A percentile compares a stretch with the other conserved stretches of the same genome.
phyloP scores from a whole-genome alignment of 106 monocot genomes.

The Narthecium ossifragum region DNA sequence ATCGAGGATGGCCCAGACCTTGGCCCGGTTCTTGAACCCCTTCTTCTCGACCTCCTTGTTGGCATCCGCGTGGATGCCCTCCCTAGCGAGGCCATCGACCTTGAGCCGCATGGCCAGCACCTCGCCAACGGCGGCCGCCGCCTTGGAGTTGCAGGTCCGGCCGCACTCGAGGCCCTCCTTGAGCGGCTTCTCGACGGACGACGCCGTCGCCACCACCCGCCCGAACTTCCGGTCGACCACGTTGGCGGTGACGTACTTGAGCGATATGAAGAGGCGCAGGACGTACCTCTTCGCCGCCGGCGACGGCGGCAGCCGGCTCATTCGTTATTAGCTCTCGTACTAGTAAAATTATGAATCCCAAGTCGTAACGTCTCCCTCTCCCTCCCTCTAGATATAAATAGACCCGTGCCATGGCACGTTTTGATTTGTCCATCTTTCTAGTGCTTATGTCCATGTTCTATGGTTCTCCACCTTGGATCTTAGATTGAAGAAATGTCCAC shows the following conservation, averaged over 20 bases:
- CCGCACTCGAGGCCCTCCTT: slow-evolving; percentile 54
- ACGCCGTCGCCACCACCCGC: slow-evolving; percentile 56
- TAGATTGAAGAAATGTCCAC: no score
- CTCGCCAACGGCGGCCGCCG: slow-evolving; percentile 84
- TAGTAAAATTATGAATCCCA: no score
- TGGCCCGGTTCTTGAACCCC: slow-evolving; percentile 75
- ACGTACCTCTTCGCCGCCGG: slow-evolving; percentile 55
- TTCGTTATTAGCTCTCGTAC: no score
- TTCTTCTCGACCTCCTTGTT: slow-evolving; percentile 93
- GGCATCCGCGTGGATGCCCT: slow-evolving; percentile 73
- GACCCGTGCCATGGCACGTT: no score
- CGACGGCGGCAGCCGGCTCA: slow-evolving; percentile 20
- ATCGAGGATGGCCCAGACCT: slow-evolving; percentile 89
- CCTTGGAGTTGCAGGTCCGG: slow-evolving; percentile 82
- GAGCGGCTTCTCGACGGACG: slow-evolving; percentile 72
- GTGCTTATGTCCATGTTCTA: no score
- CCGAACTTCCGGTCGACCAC: slow-evolving; percentile 75
- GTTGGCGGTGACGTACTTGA: slow-evolving; percentile 94
- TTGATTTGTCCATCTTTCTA: no score
- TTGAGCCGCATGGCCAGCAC: slow-evolving; percentile 92
- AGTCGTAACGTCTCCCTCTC: no score
- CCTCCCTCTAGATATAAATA: no score
- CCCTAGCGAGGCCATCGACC: slow-evolving; percentile 73
- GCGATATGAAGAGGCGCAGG: slow-evolving; percentile 91
- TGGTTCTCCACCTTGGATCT: no score